Conservation (phyloP, 805 yeast genomes). For the Tetrapisispora taiwanensis region DNA sequence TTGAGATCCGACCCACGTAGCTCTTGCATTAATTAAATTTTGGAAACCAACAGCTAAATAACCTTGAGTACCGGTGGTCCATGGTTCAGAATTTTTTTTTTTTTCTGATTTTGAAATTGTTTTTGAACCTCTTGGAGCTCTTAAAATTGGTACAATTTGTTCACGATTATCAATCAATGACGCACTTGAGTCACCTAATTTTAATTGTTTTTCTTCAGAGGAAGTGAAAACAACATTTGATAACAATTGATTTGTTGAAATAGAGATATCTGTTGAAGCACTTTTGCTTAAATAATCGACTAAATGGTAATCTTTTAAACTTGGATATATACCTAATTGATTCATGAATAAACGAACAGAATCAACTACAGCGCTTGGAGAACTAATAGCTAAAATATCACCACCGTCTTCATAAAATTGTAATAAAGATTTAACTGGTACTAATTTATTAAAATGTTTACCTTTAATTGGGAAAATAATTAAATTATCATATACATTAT, state of each 20-base stretch:
- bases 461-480: conserved; percentile 50
- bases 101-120: conserved; percentile 27
- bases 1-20: conserved; percentile 69
- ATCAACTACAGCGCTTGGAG: conserved; percentile 45
- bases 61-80: conserved; percentile 79
- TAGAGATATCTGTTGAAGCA: conserved; percentile 4
- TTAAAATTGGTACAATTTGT: conserved; percentile 57
- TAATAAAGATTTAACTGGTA: conserved; percentile 42
- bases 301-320: conserved; percentile 60
- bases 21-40: conserved; percentile 66
- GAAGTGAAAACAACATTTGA: conserved; percentile 3
- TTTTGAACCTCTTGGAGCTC: conserved; percentile 56
- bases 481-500: conserved; percentile 42
- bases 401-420: conserved; percentile 60
- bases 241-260: conserved; percentile 8
- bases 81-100: conserved; percentile 50
- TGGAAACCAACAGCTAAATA: conserved; percentile 70
- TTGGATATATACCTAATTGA: conserved; percentile 75
- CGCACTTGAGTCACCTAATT: conserved; percentile 43
- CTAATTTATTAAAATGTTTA: conserved; percentile 32
- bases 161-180: conserved; percentile 65
- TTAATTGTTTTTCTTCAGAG: conserved; percentile 10
- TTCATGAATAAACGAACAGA: conserved; percentile 56
- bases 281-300: conserved; percentile 50
- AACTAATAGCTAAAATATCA: conserved; percentile 55